These are phyloP conservation scores for Monosporozyma solicola DNA, from an alignment of 805 yeast species.

Conservation along the genomic window DNA sequence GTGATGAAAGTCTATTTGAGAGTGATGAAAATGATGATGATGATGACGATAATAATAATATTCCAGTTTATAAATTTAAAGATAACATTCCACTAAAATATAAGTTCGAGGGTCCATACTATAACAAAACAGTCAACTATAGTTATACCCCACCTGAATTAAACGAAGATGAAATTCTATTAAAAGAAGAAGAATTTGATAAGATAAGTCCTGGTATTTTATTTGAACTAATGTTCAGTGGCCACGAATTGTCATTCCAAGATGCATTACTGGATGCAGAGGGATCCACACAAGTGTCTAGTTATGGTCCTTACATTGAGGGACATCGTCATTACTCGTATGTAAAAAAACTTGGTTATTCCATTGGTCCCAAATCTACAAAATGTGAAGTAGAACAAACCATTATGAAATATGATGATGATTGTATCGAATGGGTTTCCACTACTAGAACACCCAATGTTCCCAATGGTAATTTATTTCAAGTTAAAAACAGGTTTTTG, in stretches of 20 bases:
- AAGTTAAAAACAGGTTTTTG: constrained; percentile 59
- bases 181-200: constrained; percentile 40
- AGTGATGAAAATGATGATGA: constrained; percentile 12
- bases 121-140: background rate
- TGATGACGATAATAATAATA: background rate
- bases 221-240: constrained; percentile 62
- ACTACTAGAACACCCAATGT: constrained; percentile 80
- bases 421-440: constrained; percentile 50
- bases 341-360: constrained; percentile 62
- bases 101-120: constrained; percentile 47
- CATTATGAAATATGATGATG: constrained; percentile 42
- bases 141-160: background rate
- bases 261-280: constrained; percentile 34
- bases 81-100: constrained; percentile 30
- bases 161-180: constrained; percentile 39
- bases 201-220: constrained; percentile 73
- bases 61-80: constrained; percentile 15
- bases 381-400: constrained; percentile 57
- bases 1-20: background rate
- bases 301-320: background rate
- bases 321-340: constrained; percentile 48
- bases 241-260: constrained; percentile 37
- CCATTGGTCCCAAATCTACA: constrained; percentile 92
- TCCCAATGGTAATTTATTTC: constrained; percentile 78
- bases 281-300: constrained; percentile 21